Percentiles rank a stretch among this genome's conserved stretches.
phyloP scores from a whole-genome alignment of 768 basidiomycete species.

The Exidia glandulosa region DNA sequence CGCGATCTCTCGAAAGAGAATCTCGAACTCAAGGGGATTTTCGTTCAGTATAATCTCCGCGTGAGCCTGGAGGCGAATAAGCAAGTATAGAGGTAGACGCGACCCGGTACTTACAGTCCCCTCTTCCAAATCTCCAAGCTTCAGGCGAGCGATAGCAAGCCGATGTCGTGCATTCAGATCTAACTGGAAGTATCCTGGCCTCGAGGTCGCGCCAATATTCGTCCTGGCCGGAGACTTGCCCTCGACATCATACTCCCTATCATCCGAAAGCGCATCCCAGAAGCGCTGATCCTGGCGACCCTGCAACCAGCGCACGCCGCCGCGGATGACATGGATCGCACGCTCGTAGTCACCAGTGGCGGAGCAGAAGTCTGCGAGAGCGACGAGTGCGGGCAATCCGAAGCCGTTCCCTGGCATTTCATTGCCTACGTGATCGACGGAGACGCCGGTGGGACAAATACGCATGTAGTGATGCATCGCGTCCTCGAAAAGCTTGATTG shows the following conservation, averaged over 20 bases:
- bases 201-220: constrained; percentile 8
- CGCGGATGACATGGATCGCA: constrained; percentile 57
- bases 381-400: constrained; percentile 58
- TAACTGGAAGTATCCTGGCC: constrained; percentile 31
- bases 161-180: constrained; percentile 76
- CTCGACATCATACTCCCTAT: constrained; percentile 71
- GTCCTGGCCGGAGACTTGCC: constrained; percentile 18
- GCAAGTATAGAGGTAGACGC: background rate
- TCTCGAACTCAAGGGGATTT: constrained; percentile 66
- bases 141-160: constrained; percentile 71
- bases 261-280: constrained; percentile 79
- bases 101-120: constrained; percentile 48
- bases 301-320: constrained; percentile 86
- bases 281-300: constrained; percentile 58
- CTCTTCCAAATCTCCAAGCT: constrained; percentile 67
- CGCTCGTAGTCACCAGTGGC: constrained; percentile 54
- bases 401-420: constrained; percentile 30
- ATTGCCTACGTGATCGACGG: constrained; percentile 15
- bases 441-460: constrained; percentile 32
- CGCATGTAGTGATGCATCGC: constrained; percentile 62
- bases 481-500: constrained; percentile 54
- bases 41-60: constrained; percentile 57
- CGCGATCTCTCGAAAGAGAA: constrained; percentile 73
- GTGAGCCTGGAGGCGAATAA: constrained; percentile 46
- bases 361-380: constrained; percentile 77